Base-by-base conservation (phyloP, 2,329 filamentous ascomycete genomes). In the Talaromyces piceae region DNA sequence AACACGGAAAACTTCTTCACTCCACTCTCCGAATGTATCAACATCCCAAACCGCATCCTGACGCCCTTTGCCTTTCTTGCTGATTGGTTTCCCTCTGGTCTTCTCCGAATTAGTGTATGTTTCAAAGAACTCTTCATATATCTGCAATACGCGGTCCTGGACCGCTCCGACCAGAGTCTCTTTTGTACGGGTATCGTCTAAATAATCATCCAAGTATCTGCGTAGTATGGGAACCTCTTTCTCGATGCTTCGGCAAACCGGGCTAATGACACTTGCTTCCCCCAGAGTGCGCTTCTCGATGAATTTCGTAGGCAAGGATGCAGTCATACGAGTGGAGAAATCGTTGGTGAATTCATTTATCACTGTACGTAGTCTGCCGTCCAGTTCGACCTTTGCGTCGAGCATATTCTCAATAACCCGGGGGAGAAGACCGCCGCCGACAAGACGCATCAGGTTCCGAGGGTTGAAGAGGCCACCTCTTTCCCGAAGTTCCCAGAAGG, bases 381-480 rank as follows among this genome's bases (percentile, higher is more conserved):
- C 83, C 0, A 86, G 73, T 63, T 86, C 82, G 9, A 80, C 81
- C 67, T 86, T 86, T 18, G 83, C 83, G 61, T 86, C 83, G 13
- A 86, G 74, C 82, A 86, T 86, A 61, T 85, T 85, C 61, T 85
- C 81, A 0, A 86, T 80, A 2, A 86, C 82, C 43, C 79, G 79
- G 0, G 83, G 83, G 26, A 86, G 69, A 2, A 86, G 75, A 8
- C 77, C 74, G 30, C 75, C 72, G 25, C 78, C 76, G 49, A 82
- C 76, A 9, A 85, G 69, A 1, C 78, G 76, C 57, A 84, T 74
- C 41, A 84, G 77, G 46, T 79, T 81, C 37, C 77, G 71, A 0
- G 82, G 81, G 56, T 84, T 84, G 73, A 85, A 86, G 13, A 86
- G 74, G 6, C 77, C 79, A 45, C 83, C 82, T 27, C 81, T 77